Base-by-base conservation (phyloP, 345 rosid genomes). In the Raphanus raphanistrum region DNA sequence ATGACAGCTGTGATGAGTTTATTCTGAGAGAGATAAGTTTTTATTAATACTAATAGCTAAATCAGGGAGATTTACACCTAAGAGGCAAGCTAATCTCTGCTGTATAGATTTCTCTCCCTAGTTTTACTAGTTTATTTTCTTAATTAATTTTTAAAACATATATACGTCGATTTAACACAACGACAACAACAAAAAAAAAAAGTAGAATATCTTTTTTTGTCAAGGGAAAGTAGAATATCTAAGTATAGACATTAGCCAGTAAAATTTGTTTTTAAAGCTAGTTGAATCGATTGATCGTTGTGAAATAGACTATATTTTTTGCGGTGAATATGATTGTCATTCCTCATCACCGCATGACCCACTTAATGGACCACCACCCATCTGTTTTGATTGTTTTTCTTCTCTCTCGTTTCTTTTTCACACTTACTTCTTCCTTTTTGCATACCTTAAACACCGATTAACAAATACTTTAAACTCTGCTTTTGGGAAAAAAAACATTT, bases 31-130 rank as follows among this genome's bases (percentile, higher is more conserved):
- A 28, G 13, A 58, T 4, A 48, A 6, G 9, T 11, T 11, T 41
- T 13, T 1, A 60, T 59, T 66, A 21, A 21, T 59, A 59, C 66
- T 78, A 32, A 32, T 72, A 66, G 68, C 66, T 65, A 52, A 78
- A 71, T 52, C 26, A 6, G 58, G 58, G 26, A 52, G 58, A 52
- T 52, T 48, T 52, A 16, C 58, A 52, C 58, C 9, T 16, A 52
- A 15, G 26, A 50, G 55, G 55, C 55, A 50, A 48, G 58, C 58
- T 16, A 15, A 16, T 52, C 58, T 6, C 26, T 52, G 25, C 58
- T 52, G 26, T 52, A 52, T 13, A 45, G 12, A 45, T 13, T 45
- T 45, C 6, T 45, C 13, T 50, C 57, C 21, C 57, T 50, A n/a
- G 6, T 50, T 50, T 50, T 50, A n/a, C 57, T 2, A 50, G 15